Conservation (phyloP, 139 green algal species). For the Trebouxia sp. region DNA sequence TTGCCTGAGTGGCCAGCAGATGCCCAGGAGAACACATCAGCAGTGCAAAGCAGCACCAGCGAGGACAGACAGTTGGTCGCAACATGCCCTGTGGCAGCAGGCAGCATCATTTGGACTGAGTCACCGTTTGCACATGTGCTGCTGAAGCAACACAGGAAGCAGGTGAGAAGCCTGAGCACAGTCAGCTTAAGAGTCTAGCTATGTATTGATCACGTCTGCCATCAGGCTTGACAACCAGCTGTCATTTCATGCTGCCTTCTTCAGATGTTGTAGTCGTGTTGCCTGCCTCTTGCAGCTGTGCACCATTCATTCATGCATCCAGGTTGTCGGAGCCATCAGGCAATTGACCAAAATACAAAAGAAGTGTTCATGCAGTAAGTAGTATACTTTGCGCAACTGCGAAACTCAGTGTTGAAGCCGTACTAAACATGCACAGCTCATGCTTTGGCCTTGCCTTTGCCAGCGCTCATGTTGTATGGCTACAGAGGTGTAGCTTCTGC, state of each 20-base stretch:
- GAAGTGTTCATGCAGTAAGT: too few relatives aligned
- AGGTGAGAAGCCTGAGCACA: neutral
- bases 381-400: too few relatives aligned
- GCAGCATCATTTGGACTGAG: neutral
- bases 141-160: slow-evolving; percentile 20
- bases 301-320: too few relatives aligned
- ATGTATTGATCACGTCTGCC: too few relatives aligned
- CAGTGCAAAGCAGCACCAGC: neutral
- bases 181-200: too few relatives aligned
- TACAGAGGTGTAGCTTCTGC: slow-evolving; percentile 28
- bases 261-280: neutral
- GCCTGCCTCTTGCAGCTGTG: neutral
- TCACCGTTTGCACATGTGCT: neutral
- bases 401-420: too few relatives aligned
- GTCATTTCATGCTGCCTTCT: too few relatives aligned
- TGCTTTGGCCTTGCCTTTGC: too few relatives aligned
- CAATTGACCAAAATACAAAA: too few relatives aligned
- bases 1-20: neutral
- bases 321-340: too few relatives aligned
- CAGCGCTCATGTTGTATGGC: neutral
- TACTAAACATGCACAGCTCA: too few relatives aligned
- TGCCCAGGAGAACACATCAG: neutral
- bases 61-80: neutral
- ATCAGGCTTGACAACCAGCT: too few relatives aligned
- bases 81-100: neutral